Base-by-base conservation (phyloP, 108 stramenopile genomes). In the Conticribra guillardii region DNA sequence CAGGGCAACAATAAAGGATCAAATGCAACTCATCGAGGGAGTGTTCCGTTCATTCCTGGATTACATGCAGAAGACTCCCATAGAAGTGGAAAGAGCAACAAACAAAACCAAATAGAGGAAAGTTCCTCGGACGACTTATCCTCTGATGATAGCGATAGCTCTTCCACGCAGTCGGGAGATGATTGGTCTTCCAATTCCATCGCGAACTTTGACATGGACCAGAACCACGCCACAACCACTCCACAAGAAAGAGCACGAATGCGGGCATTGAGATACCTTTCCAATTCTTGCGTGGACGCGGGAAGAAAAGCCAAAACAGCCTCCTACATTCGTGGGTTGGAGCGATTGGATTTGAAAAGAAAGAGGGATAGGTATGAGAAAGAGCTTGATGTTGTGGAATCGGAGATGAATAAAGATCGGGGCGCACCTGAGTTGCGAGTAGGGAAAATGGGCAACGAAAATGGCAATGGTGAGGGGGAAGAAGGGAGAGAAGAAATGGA, bases 331-430 rank as follows among this genome's bases (percentile, higher is more conserved):
- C 56, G 70, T 41, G 69, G 70, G 53, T 49, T 79, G 21, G 77
- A 79, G n/a, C 64, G 64, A 50, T 55, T 79, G 22, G 77, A 79
- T 54, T 61, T 79, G 64, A 79, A 70, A 49, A 34, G 70, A 60
- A 66, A 64, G 55, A 70, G 70, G 64, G 77, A 79, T 67, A 59
- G 77, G 9, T 70, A 54, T 9, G 77, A 70, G 29, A 65, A 70
- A 18, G 77, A 79, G 37, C 56, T 79, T 52, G 77, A 64, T 15
- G 59, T 79, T 22, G 61, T 80, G 18, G 79, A 80, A 49, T 53
- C 62, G 1, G 77, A 79, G 31, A 79, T 79, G 77, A 71, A 79
- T 49, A 79, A 71, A 61, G 77, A 79, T 67, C 63, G 64, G 48
- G 56, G 66, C 8, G 44, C 48, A 23, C 33, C 27, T 15, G 49